Percentiles rank a stretch among this genome's conserved stretches.
Evolutionary conservation across 306 rosid genomes (phyloP).

Genomic region (Rosa persica): DNA sequence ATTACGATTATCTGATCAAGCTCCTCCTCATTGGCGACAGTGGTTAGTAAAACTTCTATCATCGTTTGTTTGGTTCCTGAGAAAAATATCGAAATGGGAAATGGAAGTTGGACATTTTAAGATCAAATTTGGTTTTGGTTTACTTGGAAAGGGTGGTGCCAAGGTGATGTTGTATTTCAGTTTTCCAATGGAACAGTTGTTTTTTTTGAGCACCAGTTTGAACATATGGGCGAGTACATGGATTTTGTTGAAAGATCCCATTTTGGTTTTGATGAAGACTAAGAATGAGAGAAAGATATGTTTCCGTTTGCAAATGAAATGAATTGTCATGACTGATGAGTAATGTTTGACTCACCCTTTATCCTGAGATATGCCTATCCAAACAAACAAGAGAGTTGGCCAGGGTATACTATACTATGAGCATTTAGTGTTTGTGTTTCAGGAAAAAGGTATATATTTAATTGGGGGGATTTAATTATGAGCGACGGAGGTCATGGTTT

Average conservation of each 20-base stretch:
- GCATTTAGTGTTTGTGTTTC: background rate
- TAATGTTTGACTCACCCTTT: background rate
- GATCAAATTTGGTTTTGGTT: conserved; percentile 11
- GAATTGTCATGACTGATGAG: background rate
- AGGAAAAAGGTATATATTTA: background rate
- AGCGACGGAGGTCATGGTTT: background rate
- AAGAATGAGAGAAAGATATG: background rate
- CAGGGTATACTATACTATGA: background rate
- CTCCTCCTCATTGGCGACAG: conserved; percentile 91
- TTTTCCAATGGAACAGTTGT: background rate
- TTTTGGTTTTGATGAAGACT: background rate
- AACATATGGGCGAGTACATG: background rate
- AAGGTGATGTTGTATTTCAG: background rate
- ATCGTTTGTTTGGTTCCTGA: conserved; percentile 14
- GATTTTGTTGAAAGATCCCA: background rate
- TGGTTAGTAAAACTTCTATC: conserved; percentile 41
- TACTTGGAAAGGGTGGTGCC: background rate
- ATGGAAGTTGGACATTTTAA: background rate
- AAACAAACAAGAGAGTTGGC: background rate
- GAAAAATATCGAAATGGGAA: conserved; percentile 20
- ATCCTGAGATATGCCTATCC: background rate
- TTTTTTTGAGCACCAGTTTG: background rate
- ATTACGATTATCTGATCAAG: conserved; percentile 88
- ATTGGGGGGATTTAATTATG: background rate
- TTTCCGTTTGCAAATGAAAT: background rate